Evolutionary conservation across 2,329 filamentous ascomycete genomes (phyloP), one percentile per base, ranked within the genome.

Genomic region (Cylindrodendrum hubeiense): DNA sequence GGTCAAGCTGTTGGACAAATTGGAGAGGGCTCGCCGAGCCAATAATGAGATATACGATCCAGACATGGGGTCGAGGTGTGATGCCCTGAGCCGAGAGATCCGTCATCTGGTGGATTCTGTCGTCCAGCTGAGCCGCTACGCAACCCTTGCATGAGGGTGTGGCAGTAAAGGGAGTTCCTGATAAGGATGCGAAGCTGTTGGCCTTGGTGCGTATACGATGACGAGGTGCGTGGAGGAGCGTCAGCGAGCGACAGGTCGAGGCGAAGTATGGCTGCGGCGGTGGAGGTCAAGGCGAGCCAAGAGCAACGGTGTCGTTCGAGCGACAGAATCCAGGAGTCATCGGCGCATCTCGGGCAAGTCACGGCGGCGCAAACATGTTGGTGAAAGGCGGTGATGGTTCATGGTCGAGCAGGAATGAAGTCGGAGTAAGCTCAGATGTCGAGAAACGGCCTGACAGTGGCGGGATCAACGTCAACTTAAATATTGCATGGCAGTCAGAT

Each of bases 381-480:
- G 7, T 51, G 13, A 43, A 26, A 6, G 12, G 10, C 3, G 12
- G n/a, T 34, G 43, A 46, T 39, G 37, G 24, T 50, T 30, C 41
- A 44, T 39, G 22, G 24, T 61, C n/a, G 15, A 24, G 28, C 24
- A 47, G 50, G 47, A 46, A 22, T 28, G 63, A 62, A 46, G 53
- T 69, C 13, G 37, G 63, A 67, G 50, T 66, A 69, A 71, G 50
- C 62, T 65, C 30, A 61, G 44, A 21, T 26, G 53, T 63, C 26
- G 39, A 65, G 52, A 61, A 66, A 15, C 15, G 26, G 10, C 19
- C 12, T 33, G 37, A 55, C 24, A 50, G 10, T 46, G 30, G 52
- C n/a, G 66, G 63, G 71, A 70, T 58, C 58, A 55, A 73, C 49
- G 68, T 53, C 72, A 63, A 66, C 55, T 74, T 74, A 74, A 72